Evolutionary conservation across 768 basidiomycete genomes (phyloP), one percentile per base, ranked within the genome.

Genomic region (Amanita phalloides): DNA sequence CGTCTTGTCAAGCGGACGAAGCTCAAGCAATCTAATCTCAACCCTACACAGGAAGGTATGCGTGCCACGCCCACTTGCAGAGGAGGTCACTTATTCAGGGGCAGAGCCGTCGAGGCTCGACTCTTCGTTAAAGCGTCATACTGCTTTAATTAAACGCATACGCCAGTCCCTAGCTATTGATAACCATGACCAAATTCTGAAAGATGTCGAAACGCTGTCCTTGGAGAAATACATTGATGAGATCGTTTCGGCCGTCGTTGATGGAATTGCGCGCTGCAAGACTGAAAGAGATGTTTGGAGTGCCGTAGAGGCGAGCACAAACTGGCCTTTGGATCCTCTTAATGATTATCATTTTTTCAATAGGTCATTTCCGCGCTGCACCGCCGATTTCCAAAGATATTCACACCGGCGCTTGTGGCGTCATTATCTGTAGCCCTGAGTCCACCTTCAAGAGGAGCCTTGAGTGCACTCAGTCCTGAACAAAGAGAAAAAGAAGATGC

Each of bases 151-250:
- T 57, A 98, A 95, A 67, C 85, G 89, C 42, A 86, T 97, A 59
- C 82, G 86, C 43, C 90, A 86, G 62, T 89, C 90, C 14, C 75
- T 98, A 60, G 87, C 85, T 13, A 63, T 75, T 36, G 90, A 92
- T 59, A 85, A 90, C 63, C 78, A 76, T 44, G 90, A 93, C 59
- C 84, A 90, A 60, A 82, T 95, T 54, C 69, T 96, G 58, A 97
- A 93, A 67, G 96, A 99, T 60, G 82, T 96, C 56, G 86, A 93
- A 55, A 76, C 86, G 0, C 75, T 99, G 50, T 84, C 90, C 2
- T 73, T 99, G 52, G 92, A 92, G 70, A 98, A 96, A 68, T 98
- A 99, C 64, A 75, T 94, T 45, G 94, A 96, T 61, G 96, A 99
- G 68, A 85, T 97, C 55, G 89, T 86, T 1, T 81, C 82, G 9